Evolutionary conservation across 2,329 filamentous ascomycete species (phyloP), one percentile per base, ranked within the genome.

Genomic region (Colletotrichum trifolii): DNA sequence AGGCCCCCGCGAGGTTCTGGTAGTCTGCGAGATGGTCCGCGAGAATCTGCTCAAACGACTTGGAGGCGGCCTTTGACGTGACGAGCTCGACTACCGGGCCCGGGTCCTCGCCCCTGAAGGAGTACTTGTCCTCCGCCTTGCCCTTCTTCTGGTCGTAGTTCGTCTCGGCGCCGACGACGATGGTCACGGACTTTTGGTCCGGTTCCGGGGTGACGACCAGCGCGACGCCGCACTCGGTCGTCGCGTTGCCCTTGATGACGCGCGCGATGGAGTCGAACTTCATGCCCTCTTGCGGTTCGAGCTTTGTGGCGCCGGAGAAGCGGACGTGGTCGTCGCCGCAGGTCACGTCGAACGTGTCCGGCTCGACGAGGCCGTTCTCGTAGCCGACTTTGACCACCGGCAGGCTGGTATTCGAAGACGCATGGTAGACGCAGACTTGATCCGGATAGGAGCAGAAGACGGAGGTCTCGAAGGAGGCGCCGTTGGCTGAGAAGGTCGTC

Each of bases 61-160:
- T 79, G 2, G 63, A 53, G 0, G 75, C 72, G 1, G 80, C 82
- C 1, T 69, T 62, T 0, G 71, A 61, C 0, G 77, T 77, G 1
- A 73, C 69, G 1, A 68, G 61, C 39, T 79, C 73, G 0, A 87
- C 78, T 2, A 72, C 61, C 0, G 72, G 48, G 0, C 69, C 75
- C 1, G 85, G 84, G 61, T 86, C 81, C 2, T 71, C 71, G 2
- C 84, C 83, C 40, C 75, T 77, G 72, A 85, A 87, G 0, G 81
- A 82, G 70, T 79, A 87, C 10, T 73, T 70, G 61, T 69, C 70
- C 13, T 74, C 75, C 0, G 75, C 72, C 50, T 79, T 83, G 1
- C 85, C 85, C 39, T 82, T 80, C 4, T 74, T 80, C 57, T 81
- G 74, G 52, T 87, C 82, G 58, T 83, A 87, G 62, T 86, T 77